Percentiles rank a stretch among this genome's conserved stretches.
Conservation (phyloP, 2,329 filamentous ascomycete species). For the Exophiala sp. region DNA sequence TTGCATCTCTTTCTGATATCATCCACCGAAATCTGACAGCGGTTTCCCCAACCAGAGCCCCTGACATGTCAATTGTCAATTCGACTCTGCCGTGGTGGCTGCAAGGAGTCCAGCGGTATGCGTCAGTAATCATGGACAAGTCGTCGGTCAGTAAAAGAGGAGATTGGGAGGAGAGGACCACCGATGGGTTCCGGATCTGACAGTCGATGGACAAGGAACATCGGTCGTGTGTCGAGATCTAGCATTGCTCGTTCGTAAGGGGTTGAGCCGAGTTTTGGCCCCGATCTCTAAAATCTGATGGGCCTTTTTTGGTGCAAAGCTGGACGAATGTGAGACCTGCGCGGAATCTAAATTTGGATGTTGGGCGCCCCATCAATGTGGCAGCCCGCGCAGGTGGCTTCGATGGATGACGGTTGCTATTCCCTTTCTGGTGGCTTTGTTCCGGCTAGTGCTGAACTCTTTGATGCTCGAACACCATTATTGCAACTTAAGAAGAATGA, state of each 20-base stretch:
- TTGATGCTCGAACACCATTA: neutral
- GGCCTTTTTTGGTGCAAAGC: neutral
- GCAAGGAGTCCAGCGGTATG: neutral
- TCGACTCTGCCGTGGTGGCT: neutral
- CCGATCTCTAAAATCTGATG: neutral
- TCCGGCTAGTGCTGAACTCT: neutral
- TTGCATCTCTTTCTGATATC: conserved; percentile 1
- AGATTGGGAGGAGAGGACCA: neutral
- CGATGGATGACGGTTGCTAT: neutral
- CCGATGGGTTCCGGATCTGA: too few relatives aligned
- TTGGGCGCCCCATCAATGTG: conserved; percentile 4
- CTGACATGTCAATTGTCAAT: neutral
- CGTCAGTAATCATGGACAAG: neutral
- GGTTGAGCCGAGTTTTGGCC: neutral
- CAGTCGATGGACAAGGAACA: too few relatives aligned
- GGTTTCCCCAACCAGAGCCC: neutral
- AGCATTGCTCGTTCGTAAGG: neutral
- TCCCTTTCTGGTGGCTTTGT: neutral
- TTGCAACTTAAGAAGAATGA: too few relatives aligned
- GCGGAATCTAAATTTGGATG: conserved; percentile 2
- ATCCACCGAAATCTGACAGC: neutral
- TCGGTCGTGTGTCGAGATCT: too few relatives aligned
- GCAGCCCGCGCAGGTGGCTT: neutral
- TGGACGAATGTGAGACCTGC: neutral
- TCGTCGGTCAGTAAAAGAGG: neutral